These are phyloP conservation scores for Raphidocelis subcapitata DNA, from an alignment of 139 green algal species.

Conservation along the genomic window DNA sequence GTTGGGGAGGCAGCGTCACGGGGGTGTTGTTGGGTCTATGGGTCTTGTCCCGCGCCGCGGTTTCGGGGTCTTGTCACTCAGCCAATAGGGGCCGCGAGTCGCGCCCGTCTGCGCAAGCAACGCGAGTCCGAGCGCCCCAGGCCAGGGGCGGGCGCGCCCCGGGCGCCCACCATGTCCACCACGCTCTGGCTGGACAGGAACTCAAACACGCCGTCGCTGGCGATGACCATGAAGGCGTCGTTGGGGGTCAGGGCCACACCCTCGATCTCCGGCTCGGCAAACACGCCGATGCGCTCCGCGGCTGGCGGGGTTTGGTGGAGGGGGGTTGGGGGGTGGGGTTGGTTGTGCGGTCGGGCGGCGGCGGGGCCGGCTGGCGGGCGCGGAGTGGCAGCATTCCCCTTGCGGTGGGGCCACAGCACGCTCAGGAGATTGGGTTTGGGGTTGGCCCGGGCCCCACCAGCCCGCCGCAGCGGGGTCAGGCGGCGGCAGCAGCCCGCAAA, in stretches of 20 bases:
- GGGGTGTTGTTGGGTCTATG: too few species aligned
- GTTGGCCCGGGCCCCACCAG: neutral
- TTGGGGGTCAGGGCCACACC: neutral
- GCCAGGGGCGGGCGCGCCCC: too few species aligned
- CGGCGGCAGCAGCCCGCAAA: neutral
- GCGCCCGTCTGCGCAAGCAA: too few species aligned
- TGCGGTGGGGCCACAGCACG: neutral
- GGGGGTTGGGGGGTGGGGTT: neutral
- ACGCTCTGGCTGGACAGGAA: slow-evolving; percentile 89
- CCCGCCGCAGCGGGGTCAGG: neutral
- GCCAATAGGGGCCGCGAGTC: too few species aligned
- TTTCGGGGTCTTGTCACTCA: too few species aligned
- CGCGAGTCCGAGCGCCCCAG: too few species aligned
- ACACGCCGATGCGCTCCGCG: slow-evolving; percentile 90
- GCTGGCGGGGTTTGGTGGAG: slow-evolving; percentile 32
- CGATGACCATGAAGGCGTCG: slow-evolving; percentile 87
- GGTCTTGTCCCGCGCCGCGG: too few species aligned
- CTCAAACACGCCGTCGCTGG: slow-evolving; percentile 94
- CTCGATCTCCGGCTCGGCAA: slow-evolving; percentile 85
- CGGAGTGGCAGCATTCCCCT: neutral
- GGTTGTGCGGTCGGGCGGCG: too few species aligned
- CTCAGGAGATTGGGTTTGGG: neutral
- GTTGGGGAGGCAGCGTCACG: neutral
- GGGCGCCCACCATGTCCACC: slow-evolving; percentile 78
- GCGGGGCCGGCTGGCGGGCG: neutral